These are phyloP conservation scores for Candida boleticola DNA, from an alignment of 805 yeast genomes.

Conservation along the genomic window DNA sequence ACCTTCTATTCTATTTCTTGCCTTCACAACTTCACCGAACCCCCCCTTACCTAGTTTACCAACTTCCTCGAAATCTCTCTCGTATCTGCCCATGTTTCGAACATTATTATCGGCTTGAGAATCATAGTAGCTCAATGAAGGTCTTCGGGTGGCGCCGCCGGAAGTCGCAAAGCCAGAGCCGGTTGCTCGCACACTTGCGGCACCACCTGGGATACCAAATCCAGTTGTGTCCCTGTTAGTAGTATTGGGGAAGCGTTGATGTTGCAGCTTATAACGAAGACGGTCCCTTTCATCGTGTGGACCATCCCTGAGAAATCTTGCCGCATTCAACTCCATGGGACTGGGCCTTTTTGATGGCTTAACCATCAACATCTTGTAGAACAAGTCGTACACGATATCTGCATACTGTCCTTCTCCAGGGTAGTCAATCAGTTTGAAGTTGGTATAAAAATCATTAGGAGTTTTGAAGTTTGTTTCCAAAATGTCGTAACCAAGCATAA, in stretches of 20 bases:
- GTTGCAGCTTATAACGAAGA: too few relatives aligned
- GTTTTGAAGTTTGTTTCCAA: constrained; percentile 58
- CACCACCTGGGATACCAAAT: neutral
- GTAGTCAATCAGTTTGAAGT: constrained; percentile 30
- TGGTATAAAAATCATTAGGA: constrained; percentile 36
- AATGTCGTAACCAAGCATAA: constrained; percentile 50
- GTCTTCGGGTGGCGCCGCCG: constrained; percentile 6
- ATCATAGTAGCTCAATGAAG: neutral
- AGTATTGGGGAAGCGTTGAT: too few relatives aligned
- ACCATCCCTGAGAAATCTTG: constrained; percentile 76
- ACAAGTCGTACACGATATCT: constrained; percentile 61
- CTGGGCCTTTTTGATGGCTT: constrained; percentile 73
- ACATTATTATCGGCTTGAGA: neutral
- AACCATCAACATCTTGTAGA: constrained; percentile 61
- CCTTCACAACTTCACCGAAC: constrained; percentile 98
- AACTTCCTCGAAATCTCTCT: constrained; percentile 92
- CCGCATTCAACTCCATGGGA: constrained; percentile 81
- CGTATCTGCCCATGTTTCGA: constrained; percentile 62
- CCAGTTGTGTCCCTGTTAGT: neutral
- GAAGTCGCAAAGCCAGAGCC: constrained; percentile 14
- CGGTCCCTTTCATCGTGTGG: constrained; percentile 13
- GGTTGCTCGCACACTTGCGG: neutral
- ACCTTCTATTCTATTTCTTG: constrained; percentile 89
- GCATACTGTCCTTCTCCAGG: constrained; percentile 66
- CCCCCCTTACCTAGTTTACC: constrained; percentile 93